phyloP scores from a whole-genome alignment of 2,329 filamentous ascomycete species.

The Aspergillus sp. region DNA sequence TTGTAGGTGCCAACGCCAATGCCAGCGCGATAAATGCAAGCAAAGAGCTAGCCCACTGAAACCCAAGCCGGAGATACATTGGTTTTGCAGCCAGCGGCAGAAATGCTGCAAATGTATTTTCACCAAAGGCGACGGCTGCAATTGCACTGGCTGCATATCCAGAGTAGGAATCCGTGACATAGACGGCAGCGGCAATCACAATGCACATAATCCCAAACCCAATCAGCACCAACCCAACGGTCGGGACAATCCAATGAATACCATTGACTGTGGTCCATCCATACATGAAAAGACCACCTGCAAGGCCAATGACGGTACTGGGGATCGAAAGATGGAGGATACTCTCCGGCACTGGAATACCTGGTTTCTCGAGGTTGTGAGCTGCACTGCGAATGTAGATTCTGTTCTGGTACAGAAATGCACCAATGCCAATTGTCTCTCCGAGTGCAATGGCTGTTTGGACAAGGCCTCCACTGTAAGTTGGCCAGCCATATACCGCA shows the following conservation, averaged over 20 bases:
- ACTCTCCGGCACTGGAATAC: not conserved
- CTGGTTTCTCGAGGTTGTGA: not conserved
- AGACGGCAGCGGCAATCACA: not conserved
- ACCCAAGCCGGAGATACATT: conserved; percentile 1
- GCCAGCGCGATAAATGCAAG: not conserved
- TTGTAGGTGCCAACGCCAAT: not conserved
- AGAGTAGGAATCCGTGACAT: not conserved
- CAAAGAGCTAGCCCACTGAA: conserved; percentile 1
- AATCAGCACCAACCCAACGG: not conserved
- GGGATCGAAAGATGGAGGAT: conserved; percentile 1
- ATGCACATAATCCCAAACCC: not conserved
- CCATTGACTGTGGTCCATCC: not conserved
- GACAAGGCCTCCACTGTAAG: not conserved
- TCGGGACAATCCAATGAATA: not conserved
- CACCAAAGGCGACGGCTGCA: conserved; percentile 1
- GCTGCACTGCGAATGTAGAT: not conserved
- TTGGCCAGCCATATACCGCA: not conserved
- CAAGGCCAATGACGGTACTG: not conserved
- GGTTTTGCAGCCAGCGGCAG: conserved; percentile 1
- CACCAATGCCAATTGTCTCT: not conserved
- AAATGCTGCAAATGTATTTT: conserved; percentile 2
- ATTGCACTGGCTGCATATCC: conserved; percentile 2
- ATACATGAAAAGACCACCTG: conserved; percentile 2
- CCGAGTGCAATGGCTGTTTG: not conserved
- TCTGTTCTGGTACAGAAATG: not conserved